A percentile compares a stretch with the other conserved stretches of the same genome.
These are phyloP conservation scores for Candida coleopterorum DNA, from an alignment of 805 yeast species.

Conservation along the genomic window DNA sequence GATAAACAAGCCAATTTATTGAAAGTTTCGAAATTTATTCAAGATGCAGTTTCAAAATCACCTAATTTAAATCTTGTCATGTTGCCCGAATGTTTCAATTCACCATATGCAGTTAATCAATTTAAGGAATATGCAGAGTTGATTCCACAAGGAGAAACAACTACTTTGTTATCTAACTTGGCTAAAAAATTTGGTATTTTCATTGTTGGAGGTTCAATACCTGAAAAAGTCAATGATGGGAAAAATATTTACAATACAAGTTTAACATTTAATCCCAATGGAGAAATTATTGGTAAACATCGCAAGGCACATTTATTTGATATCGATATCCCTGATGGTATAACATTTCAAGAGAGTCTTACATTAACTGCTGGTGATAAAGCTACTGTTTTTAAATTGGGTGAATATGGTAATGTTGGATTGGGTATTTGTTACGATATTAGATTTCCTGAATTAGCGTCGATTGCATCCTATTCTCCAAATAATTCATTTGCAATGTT, in stretches of 20 bases:
- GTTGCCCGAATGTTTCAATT: conserved; percentile 93
- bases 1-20: conserved; percentile 75
- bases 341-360: conserved; percentile 78
- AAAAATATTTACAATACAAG: conserved; percentile 69
- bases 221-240: conserved; percentile 58
- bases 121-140: conserved; percentile 84
- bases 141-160: conserved; percentile 73
- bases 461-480: conserved; percentile 55
- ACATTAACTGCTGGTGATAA: conserved; percentile 75
- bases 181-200: conserved; percentile 63
- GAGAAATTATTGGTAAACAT: conserved; percentile 76
- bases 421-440: conserved; percentile 83
- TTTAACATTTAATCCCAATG: conserved; percentile 64
- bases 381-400: conserved; percentile 70
- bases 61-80: conserved; percentile 61
- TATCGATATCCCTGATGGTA: conserved; percentile 86
- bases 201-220: conserved; percentile 89
- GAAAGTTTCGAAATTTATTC: conserved; percentile 60
- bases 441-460: conserved; percentile 75
- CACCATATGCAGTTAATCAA: conserved; percentile 86
- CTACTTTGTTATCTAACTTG: conserved; percentile 53
- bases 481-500: conserved; percentile 68
- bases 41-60: conserved; percentile 48
- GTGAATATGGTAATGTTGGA: conserved; percentile 68
- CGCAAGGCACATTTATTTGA: conserved; percentile 90